Evolutionary conservation across 2,329 filamentous ascomycete species (phyloP).

Genomic region (Diaporthe capsici): DNA sequence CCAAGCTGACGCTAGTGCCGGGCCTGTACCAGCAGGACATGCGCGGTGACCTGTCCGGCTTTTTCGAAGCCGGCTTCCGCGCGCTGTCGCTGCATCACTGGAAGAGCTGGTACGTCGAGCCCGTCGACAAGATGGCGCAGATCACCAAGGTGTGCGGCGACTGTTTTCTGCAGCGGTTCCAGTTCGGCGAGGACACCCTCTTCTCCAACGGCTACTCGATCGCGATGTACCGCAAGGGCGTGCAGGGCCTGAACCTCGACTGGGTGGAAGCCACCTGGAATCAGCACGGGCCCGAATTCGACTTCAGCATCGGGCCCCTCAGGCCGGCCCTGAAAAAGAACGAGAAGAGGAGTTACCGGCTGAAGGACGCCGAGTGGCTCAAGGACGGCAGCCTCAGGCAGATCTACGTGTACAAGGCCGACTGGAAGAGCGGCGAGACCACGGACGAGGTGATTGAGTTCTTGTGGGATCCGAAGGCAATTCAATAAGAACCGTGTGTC

Average conservation of each 20-base stretch:
- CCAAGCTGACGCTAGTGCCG: constrained; percentile 68
- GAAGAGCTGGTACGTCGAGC: constrained; percentile 71
- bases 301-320: constrained; percentile 68
- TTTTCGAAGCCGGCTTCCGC: constrained; percentile 70
- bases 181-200: constrained; percentile 61
- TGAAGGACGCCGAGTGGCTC: constrained; percentile 59
- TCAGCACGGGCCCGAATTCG: constrained; percentile 61
- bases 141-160: constrained; percentile 68
- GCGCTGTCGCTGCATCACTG: constrained; percentile 74
- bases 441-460: constrained; percentile 64
- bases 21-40: constrained; percentile 72
- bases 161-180: constrained; percentile 71
- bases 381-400: constrained; percentile 63
- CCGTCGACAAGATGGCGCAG: constrained; percentile 64
- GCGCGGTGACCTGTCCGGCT: constrained; percentile 67
- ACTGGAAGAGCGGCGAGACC: constrained; percentile 55
- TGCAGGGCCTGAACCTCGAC: constrained; percentile 52
- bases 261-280: constrained; percentile 69
- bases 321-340: constrained; percentile 52
- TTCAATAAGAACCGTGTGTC: not conserved
- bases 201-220: constrained; percentile 73
- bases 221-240: constrained; percentile 59
- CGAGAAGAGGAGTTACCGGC: constrained; percentile 66
- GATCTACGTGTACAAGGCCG: constrained; percentile 64
- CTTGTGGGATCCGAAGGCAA: constrained; percentile 54